Conservation (phyloP, 305 asterid species). For the Plantago coronopus region DNA sequence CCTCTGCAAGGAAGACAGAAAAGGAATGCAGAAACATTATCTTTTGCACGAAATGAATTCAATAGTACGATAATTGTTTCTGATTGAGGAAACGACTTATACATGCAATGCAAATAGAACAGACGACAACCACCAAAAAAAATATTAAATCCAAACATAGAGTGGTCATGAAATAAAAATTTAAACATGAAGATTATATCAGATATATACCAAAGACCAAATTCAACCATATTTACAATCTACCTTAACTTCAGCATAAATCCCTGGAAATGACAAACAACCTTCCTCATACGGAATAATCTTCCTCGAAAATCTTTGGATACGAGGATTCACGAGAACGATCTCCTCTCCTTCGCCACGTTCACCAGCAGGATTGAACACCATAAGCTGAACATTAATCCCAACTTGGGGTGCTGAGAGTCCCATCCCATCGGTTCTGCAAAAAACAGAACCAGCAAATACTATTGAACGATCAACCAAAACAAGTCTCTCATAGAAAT, state of each 20-base stretch:
- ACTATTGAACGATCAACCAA: conserved; percentile 33
- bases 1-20: conserved; percentile 42
- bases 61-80: background rate
- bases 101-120: background rate
- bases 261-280: conserved; percentile 83
- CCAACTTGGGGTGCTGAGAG: conserved; percentile 98
- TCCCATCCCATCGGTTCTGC: conserved; percentile 95
- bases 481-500: background rate
- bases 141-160: background rate
- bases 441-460: conserved; percentile 35
- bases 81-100: background rate
- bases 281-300: conserved; percentile 68
- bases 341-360: conserved; percentile 88
- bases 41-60: no score
- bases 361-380: conserved; percentile 81
- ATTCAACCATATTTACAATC: background rate
- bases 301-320: conserved; percentile 60
- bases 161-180: background rate
- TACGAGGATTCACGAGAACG: conserved; percentile 81
- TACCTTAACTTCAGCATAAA: conserved; percentile 73
- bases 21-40: background rate
- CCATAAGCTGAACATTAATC: conserved; percentile 81
- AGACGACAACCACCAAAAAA: background rate
- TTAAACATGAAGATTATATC: background rate
- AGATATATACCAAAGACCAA: background rate